Evolutionary conservation across 345 rosid species (phyloP).

Genomic region (Gossypioides kirkii): DNA sequence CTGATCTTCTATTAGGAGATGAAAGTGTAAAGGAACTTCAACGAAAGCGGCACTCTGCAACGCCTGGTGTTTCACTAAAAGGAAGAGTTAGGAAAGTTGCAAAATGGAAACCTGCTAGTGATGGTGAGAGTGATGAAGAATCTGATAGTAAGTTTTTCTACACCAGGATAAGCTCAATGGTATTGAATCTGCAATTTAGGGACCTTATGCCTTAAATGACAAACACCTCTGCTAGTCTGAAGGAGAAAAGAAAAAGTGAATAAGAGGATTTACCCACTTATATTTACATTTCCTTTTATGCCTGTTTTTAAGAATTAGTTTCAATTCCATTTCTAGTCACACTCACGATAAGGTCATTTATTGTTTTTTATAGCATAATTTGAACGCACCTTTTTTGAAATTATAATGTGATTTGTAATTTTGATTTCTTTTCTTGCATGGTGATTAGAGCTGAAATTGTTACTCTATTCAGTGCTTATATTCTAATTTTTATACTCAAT

Average conservation of each 20-base stretch:
- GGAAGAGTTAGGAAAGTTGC: slow-evolving; percentile 97
- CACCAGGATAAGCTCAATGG: background rate
- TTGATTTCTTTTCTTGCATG: background rate
- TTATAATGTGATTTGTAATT: background rate
- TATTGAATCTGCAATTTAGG: background rate
- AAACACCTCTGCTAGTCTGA: background rate
- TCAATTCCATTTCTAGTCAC: background rate
- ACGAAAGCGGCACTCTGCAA: slow-evolving; percentile 86
- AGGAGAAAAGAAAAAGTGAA: background rate
- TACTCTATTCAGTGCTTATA: background rate
- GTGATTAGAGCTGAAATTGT: background rate
- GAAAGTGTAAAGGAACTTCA: slow-evolving; percentile 81
- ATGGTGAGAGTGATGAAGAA: slow-evolving; percentile 79
- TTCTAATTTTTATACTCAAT: background rate
- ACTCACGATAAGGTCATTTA: background rate
- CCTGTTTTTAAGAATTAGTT: background rate
- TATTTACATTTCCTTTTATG: background rate
- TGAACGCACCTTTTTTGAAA: background rate
- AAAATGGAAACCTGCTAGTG: slow-evolving; percentile 79
- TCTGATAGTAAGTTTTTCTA: slow-evolving; percentile 62
- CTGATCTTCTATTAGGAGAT: slow-evolving; percentile 51
- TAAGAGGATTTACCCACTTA: background rate
- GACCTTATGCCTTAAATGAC: background rate
- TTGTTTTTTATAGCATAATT: background rate
- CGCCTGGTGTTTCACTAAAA: slow-evolving; percentile 78